Evolutionary conservation across 2,329 filamentous ascomycete species (phyloP).

Genomic region (Hymenoscyphus albidus): DNA sequence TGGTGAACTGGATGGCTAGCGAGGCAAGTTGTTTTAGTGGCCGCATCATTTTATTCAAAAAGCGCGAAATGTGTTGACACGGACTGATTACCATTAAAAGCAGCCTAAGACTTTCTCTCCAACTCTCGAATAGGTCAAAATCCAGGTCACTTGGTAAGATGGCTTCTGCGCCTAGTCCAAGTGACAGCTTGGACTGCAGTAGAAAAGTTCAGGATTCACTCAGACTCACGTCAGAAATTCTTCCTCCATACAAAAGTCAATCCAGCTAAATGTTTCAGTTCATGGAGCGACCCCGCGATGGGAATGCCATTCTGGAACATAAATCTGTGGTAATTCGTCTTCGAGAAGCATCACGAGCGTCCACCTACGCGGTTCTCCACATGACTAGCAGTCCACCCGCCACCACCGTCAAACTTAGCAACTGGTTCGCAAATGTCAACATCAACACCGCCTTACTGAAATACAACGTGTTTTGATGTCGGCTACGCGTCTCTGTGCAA

Average conservation of each 20-base stretch:
- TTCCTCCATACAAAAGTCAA: neutral
- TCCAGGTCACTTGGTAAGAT: too few relatives aligned
- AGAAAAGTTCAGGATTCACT: too few relatives aligned
- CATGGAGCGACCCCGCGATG: neutral
- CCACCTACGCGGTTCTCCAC: neutral
- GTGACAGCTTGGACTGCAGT: too few relatives aligned
- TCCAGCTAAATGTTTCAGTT: neutral
- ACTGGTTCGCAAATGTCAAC: neutral
- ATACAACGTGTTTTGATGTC: neutral
- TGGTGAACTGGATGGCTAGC: too few relatives aligned
- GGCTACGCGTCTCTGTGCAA: neutral
- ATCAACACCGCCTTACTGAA: neutral
- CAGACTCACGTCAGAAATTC: neutral
- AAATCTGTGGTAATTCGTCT: neutral
- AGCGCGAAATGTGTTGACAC: too few relatives aligned
- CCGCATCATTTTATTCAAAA: too few relatives aligned
- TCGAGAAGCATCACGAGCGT: neutral
- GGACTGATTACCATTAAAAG: too few relatives aligned
- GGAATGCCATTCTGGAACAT: neutral
- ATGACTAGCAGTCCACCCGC: neutral
- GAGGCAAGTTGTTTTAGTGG: too few relatives aligned
- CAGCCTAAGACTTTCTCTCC: too few relatives aligned
- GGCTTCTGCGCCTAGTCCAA: too few relatives aligned
- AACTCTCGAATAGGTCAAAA: too few relatives aligned
- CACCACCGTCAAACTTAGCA: neutral